A percentile compares a stretch with the other conserved stretches of the same genome.
Conservation (phyloP, 2,329 filamentous ascomycete species). For the Aspergillus cejpii region DNA sequence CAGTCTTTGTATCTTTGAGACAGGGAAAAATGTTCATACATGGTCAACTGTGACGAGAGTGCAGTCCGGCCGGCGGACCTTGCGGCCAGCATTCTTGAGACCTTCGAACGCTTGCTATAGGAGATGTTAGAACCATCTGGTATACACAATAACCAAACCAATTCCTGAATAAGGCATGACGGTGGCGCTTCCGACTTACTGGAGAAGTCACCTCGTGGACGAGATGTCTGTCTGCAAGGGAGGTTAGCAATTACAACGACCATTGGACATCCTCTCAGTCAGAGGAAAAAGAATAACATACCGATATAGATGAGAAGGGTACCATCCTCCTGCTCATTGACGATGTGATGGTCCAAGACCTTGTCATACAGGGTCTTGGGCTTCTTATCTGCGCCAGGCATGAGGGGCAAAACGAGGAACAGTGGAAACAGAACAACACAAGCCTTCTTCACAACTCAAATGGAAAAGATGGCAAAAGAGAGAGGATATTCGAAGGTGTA, state of each 20-base stretch:
- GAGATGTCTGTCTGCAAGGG: conserved; percentile 70
- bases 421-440: background rate
- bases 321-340: conserved; percentile 91
- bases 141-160: background rate
- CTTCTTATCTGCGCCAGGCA: conserved; percentile 66
- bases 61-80: conserved; percentile 90
- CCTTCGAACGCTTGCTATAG: conserved; percentile 91
- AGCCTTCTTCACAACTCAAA: background rate
- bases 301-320: conserved; percentile 90
- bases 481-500: conserved; percentile 2
- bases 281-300: conserved; percentile 39
- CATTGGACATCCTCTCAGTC: no score
- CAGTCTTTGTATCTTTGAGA: conserved; percentile 10
- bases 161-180: background rate
- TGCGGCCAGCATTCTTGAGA: conserved; percentile 77
- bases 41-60: conserved; percentile 95
- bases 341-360: conserved; percentile 88
- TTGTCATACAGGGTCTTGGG: conserved; percentile 94
- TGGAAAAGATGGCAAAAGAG: conserved; percentile 6
- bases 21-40: conserved; percentile 52
- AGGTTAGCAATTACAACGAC: conserved; percentile 24
- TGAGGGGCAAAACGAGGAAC: conserved; percentile 43
- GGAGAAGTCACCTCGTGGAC: conserved; percentile 98
- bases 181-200: conserved; percentile 46
- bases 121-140: conserved; percentile 1